A percentile compares a stretch with the other conserved stretches of the same genome.
Conservation (phyloP, 1,284 basidiomycete species). For the Heterobasidion occidentale region DNA sequence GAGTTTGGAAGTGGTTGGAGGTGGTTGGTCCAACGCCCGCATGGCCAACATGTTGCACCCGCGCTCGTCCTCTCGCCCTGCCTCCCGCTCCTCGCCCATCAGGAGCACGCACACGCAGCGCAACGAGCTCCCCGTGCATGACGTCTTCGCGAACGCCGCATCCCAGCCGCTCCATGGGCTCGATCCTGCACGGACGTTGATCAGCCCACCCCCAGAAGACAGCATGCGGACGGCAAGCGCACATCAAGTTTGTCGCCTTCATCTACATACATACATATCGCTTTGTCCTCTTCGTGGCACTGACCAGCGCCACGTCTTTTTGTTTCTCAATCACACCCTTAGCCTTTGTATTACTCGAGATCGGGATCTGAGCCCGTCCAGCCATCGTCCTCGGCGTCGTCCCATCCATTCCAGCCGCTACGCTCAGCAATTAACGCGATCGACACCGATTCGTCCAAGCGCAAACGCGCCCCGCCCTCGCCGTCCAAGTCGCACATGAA, state of each 20-base stretch:
- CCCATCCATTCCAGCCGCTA: background rate
- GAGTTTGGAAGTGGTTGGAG: background rate
- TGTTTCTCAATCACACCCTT: background rate
- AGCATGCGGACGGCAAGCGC: conserved; percentile 17
- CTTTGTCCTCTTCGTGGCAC: background rate
- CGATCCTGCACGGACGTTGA: conserved; percentile 25
- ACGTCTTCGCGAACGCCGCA: conserved; percentile 15
- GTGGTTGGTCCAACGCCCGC: background rate
- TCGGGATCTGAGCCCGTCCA: conserved; percentile 13
- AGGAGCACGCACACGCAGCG: background rate
- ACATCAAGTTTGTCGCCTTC: conserved; percentile 12
- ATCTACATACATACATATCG: background rate
- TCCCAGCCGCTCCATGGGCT: conserved; percentile 17
- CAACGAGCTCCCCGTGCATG: background rate
- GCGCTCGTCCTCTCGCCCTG: conserved; percentile 11
- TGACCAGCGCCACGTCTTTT: background rate
- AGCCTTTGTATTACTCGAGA: background rate
- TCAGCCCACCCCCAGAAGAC: conserved; percentile 41
- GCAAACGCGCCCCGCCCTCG: background rate
- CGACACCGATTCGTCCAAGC: background rate
- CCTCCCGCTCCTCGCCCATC: conserved; percentile 8
- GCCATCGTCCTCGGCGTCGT: conserved; percentile 9
- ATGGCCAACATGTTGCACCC: conserved; percentile 2
- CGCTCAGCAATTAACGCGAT: background rate
- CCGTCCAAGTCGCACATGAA: background rate